Conservation (phyloP, 352 stramenopile genomes). For the Peronospora belbahrii region DNA sequence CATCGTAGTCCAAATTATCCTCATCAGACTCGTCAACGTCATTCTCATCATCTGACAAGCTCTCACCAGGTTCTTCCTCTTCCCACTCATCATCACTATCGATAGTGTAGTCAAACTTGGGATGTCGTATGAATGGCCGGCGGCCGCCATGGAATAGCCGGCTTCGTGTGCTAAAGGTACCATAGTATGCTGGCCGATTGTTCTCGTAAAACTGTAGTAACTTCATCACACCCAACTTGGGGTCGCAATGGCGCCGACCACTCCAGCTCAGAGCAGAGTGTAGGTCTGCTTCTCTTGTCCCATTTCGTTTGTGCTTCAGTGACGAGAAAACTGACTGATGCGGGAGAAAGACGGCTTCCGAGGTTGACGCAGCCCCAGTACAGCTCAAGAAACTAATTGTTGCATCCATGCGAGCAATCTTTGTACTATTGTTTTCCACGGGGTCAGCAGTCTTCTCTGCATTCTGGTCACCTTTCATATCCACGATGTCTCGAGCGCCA, state of each 20-base stretch:
- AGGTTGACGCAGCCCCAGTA: not conserved
- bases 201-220: conserved; percentile 85
- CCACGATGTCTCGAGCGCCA: conserved; percentile 11
- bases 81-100: conserved; percentile 87
- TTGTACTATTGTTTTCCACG: conserved; percentile 18
- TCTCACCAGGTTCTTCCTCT: conserved; percentile 82
- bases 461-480: conserved; percentile 13
- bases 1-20: conserved; percentile 76
- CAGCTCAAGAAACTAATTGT: conserved; percentile 22
- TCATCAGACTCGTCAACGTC: conserved; percentile 73
- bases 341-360: not conserved
- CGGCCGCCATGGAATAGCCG: conserved; percentile 52
- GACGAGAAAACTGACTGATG: conserved; percentile 21
- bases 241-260: conserved; percentile 39
- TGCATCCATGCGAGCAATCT: conserved; percentile 51
- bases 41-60: conserved; percentile 61
- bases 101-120: conserved; percentile 66
- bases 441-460: not conserved
- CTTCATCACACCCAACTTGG: conserved; percentile 72
- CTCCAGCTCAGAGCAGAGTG: conserved; percentile 36
- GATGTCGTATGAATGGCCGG: conserved; percentile 50
- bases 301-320: conserved; percentile 19
- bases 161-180: conserved; percentile 57
- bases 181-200: conserved; percentile 68
- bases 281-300: conserved; percentile 13